Evolutionary conservation across 306 rosid species (phyloP).

Genomic region (Gynostemma pentaphyllum): DNA sequence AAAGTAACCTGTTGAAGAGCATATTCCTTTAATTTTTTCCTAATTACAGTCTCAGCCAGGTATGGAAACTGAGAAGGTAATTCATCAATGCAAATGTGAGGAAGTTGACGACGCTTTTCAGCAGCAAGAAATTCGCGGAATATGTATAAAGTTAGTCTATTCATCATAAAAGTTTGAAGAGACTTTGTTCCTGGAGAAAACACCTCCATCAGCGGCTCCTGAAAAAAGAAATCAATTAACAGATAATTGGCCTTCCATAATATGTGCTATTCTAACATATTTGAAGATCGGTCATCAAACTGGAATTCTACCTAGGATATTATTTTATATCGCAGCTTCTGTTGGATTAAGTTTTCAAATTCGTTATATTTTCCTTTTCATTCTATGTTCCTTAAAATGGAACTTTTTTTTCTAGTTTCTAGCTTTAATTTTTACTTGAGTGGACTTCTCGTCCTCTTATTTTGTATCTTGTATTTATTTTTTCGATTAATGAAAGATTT

Average conservation of each 20-base stretch:
- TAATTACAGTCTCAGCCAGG: conserved; percentile 62
- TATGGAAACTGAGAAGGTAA: conserved; percentile 70
- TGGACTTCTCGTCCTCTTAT: no score
- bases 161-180: conserved; percentile 82
- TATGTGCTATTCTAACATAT: neutral
- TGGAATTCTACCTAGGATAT: no score
- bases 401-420: no score
- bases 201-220: conserved; percentile 99
- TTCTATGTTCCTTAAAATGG: no score
- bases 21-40: conserved; percentile 71
- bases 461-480: no score
- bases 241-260: neutral
- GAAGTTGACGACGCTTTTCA: conserved; percentile 53
- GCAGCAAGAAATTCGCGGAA: conserved; percentile 83
- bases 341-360: no score
- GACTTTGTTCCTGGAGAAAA: conserved; percentile 89
- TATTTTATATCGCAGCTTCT: no score
- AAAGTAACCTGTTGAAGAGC: conserved; percentile 70
- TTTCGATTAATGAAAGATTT: no score
- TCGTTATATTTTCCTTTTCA: no score
- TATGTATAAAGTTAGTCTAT: conserved; percentile 68
- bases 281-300: no score
- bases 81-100: conserved; percentile 53
- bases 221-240: conserved; percentile 20
- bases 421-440: no score